A percentile compares a stretch with the other conserved stretches of the same genome.
Conservation (phyloP, 805 yeast genomes). For the Kregervanrija pseudodelftensis region DNA sequence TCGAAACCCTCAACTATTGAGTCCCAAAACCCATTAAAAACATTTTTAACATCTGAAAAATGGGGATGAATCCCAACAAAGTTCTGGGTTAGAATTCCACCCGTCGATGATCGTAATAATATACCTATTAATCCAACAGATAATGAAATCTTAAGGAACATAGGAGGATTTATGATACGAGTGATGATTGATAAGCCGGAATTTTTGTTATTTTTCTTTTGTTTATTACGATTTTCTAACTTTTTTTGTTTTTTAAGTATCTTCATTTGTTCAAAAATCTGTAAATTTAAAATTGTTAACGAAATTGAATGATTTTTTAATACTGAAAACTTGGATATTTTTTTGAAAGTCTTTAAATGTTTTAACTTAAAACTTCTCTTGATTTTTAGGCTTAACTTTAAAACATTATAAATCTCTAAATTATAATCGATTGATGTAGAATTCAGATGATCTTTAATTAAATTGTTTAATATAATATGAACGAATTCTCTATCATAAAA, state of each 20-base stretch:
- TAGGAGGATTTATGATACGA: neutral
- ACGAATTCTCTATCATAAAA: conserved; percentile 20
- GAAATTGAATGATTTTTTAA: conserved; percentile 11
- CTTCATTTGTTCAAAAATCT: conserved; percentile 11
- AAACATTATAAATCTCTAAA: conserved; percentile 19
- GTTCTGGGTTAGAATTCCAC: no score
- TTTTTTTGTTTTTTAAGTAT: conserved; percentile 3
- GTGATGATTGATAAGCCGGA: neutral
- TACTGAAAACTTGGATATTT: conserved; percentile 15
- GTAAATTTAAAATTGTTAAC: conserved; percentile 10
- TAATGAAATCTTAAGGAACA: conserved; percentile 1
- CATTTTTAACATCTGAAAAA: no score
- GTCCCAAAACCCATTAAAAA: no score
- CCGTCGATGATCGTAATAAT: no score
- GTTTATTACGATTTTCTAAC: no score
- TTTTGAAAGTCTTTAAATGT: conserved; percentile 2
- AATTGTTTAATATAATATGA: conserved; percentile 22
- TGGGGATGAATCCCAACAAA: no score
- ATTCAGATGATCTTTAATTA: conserved; percentile 22
- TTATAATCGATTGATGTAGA: conserved; percentile 17
- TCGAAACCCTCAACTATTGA: no score
- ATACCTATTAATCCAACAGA: conserved; percentile 1
- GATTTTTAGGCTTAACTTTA: conserved; percentile 15
- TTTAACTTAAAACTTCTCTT: conserved; percentile 7
- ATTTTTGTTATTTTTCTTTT: no score